A percentile compares a stretch with the other conserved stretches of the same genome.
Conservation (phyloP, 2,329 filamentous ascomycete genomes). For the Ascochyta pisi region DNA sequence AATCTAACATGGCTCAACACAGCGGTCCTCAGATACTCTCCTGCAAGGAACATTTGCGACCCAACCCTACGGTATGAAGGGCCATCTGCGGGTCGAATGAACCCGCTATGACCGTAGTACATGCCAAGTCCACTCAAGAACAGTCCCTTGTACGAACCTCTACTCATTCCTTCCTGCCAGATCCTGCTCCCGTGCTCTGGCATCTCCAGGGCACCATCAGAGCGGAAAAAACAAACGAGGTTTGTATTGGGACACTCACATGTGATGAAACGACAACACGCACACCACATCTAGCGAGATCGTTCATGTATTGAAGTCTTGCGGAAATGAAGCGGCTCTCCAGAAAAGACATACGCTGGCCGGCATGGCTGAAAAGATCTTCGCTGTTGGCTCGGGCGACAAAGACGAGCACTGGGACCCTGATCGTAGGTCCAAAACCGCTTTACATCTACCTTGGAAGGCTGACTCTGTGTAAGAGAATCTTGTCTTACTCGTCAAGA, state of each 20-base stretch:
- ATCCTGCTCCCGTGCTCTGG: neutral
- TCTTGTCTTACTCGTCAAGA: slow-evolving; percentile 28
- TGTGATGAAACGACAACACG: neutral
- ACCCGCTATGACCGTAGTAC: too few relatives aligned
- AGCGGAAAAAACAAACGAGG: neutral
- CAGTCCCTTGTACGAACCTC: neutral
- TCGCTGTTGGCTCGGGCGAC: neutral
- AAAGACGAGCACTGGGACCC: neutral
- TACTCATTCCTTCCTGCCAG: neutral
- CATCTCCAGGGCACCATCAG: neutral
- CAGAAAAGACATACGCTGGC: neutral
- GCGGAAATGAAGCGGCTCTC: neutral
- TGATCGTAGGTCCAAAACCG: neutral
- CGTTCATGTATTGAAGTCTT: neutral
- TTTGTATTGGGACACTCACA: neutral
- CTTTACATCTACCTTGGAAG: neutral
- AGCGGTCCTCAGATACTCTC: neutral
- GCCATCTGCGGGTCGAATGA: too few relatives aligned
- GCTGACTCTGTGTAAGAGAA: slow-evolving; percentile 20
- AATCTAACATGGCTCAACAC: neutral
- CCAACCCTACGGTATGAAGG: neutral
- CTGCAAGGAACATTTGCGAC: neutral
- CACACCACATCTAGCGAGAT: neutral
- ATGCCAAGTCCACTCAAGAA: too few relatives aligned
- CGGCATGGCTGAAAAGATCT: neutral